Evolutionary conservation across 1,284 basidiomycete species (phyloP).

Genomic region (Calocybe gambosa): DNA sequence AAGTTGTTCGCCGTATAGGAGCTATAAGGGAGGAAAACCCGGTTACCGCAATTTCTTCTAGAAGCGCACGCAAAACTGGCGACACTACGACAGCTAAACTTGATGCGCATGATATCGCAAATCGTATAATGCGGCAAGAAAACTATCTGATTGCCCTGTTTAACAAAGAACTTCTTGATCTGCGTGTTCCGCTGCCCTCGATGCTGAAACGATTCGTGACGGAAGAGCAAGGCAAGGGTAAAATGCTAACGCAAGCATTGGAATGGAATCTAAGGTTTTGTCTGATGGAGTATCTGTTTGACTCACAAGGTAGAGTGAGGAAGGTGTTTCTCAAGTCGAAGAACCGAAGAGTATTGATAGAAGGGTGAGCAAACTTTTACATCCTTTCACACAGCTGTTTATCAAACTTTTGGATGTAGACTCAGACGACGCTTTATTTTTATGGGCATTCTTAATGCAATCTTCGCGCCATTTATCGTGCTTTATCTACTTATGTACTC

Average conservation of each 20-base stretch:
- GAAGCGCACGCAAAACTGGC: slow-evolving; percentile 39
- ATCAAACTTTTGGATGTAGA: slow-evolving; percentile 36
- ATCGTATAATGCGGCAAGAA: slow-evolving; percentile 95
- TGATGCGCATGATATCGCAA: slow-evolving; percentile 95
- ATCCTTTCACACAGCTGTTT: background rate
- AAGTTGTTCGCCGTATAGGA: slow-evolving; percentile 86
- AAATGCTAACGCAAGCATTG: slow-evolving; percentile 79
- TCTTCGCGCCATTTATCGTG: slow-evolving; percentile 96
- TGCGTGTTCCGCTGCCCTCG: slow-evolving; percentile 74
- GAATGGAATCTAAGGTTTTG: slow-evolving; percentile 98
- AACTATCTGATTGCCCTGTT: slow-evolving; percentile 98
- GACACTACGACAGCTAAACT: slow-evolving; percentile 66
- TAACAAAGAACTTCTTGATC: slow-evolving; percentile 92
- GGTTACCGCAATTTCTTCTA: slow-evolving; percentile 76
- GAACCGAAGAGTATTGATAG: slow-evolving; percentile 72
- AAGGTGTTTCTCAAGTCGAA: slow-evolving; percentile 87
- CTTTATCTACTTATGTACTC: slow-evolving; percentile 96
- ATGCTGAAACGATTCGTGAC: slow-evolving; percentile 44
- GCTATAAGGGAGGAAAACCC: slow-evolving; percentile 89
- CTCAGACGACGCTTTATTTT: slow-evolving; percentile 85
- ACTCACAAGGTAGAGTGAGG: slow-evolving; percentile 79
- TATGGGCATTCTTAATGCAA: slow-evolving; percentile 92
- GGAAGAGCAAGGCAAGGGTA: slow-evolving; percentile 58
- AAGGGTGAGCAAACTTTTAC: slow-evolving; percentile 55
- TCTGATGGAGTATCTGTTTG: slow-evolving; percentile 91